Base-by-base conservation (phyloP, 2,329 filamentous ascomycete species). In the Fusarium sp. region DNA sequence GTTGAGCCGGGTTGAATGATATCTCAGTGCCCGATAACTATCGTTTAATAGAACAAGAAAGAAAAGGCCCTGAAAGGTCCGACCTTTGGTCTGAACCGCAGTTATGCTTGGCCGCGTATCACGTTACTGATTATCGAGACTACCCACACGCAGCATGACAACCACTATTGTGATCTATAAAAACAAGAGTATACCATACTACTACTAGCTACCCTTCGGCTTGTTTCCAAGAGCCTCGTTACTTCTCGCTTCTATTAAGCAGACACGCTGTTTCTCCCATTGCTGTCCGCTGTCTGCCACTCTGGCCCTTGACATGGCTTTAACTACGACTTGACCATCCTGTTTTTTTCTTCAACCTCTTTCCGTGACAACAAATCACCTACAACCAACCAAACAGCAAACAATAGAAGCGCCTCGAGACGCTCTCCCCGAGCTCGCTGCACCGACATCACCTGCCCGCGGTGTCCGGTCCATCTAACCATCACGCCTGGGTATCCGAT, bases 401-500 rank as follows among this genome's bases (percentile, higher is more conserved):
- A 71, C 64, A 68, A 66, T 64, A 65, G 22, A 52, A 64, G 31
- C 57, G 57, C 58, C 66, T 66, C 59, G 52, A 70, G 62, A 68
- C 66, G 63, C 52, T 45, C 59, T 67, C 59, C 60, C 70, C 54
- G 54, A 56, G 58, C 69, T 69, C 71, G 65, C 72, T 75, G 60
- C 67, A 70, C 75, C 67, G 66, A 63, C 69, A 69, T 76, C 70
- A 69, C 69, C 69, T 63, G 61, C 58, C 66, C 74, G 61, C 73
- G 65, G 74, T 77, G 70, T 73, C 71, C 66, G 62, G 66, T 52
- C 68, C 73, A 71, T 76, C 73, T 74, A 70, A 77, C 74, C 73
- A 73, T 78, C 74, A 68, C 73, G 72, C 69, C 73, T 76, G 77
- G 77, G 77, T 79, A 79, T 79, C 69, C 71, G 77, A 75, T 78